Evolutionary conservation across 805 yeast species (phyloP), one percentile per base, ranked within the genome.

Genomic region (Barnettozyma botsteinii): DNA sequence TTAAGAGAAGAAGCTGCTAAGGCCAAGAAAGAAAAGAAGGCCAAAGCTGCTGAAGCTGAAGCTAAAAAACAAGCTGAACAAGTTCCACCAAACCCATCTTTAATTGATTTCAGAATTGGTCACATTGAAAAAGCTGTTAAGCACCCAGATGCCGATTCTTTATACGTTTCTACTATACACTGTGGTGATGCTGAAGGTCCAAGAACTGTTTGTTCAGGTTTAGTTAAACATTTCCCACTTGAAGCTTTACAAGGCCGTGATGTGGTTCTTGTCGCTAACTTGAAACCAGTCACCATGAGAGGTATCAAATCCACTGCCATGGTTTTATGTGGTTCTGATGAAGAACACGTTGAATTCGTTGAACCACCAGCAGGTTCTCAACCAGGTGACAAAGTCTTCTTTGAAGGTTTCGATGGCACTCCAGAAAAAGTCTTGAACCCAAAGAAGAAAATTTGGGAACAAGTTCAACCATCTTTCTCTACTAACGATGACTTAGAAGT

Each of bases 261-360:
- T 55, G 95, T 91, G 37, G 83, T 93, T 33, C 82, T 83, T 42
- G 88, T 93, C 55, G 96, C 97, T 54, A 94, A 94, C 72, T 77
- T 93, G 67, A 93, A 93, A 70, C 98, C 98, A 15, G 98, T 89
- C 31, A 81, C 81, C 57, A 93, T 93, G 99, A 83, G 98, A 69
- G 98, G 98, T 50, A 79, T 93, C 59, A 87, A 87, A 64, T 88
- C 97, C 9, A 69, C 79, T 37, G 99, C 96, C 38, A 93, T 93
- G 99, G 98, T 93, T 35, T 73, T 93, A 53, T 93, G 99, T 73
- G 91, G 88, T 20, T 87, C 96, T 43, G 75, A 69, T 22, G 80
- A 71, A 39, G 85, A 75, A 36, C 78, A 70, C 38, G 96, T 93
- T 43, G 98, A 93, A 67, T 88, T 93, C 56, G 89, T 91, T 50